A percentile compares a stretch with the other conserved stretches of the same genome.
Conservation (phyloP, 2,329 filamentous ascomycete genomes). For the Aureobasidium sp. region DNA sequence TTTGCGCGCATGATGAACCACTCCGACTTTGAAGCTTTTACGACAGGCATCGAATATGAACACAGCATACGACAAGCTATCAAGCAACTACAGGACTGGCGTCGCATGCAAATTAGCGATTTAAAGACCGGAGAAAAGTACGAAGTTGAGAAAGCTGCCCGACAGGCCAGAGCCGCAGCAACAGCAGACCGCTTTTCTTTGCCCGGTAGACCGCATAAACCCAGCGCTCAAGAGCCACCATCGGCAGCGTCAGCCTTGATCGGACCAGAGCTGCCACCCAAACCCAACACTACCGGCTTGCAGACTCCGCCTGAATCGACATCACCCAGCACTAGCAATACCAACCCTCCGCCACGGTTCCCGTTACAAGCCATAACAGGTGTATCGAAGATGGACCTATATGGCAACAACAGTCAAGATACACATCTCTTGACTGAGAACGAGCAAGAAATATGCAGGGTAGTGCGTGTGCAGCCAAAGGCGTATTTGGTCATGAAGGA, state of each 20-base stretch:
- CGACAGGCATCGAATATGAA: constrained; percentile 80
- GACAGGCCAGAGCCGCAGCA: constrained; percentile 59
- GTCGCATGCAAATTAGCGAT: constrained; percentile 74
- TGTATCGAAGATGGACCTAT: constrained; percentile 58
- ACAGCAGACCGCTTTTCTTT: constrained; percentile 66
- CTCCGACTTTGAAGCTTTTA: constrained; percentile 79
- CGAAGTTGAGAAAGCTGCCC: constrained; percentile 74
- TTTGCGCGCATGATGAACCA: constrained; percentile 97
- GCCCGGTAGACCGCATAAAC: constrained; percentile 36
- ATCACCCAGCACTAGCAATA: constrained; percentile 14
- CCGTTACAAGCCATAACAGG: constrained; percentile 35
- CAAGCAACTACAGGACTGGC: constrained; percentile 87
- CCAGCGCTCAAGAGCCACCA: constrained; percentile 58
- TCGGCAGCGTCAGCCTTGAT: constrained; percentile 70
- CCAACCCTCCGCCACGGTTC: constrained; percentile 24
- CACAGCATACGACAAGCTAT: constrained; percentile 88
- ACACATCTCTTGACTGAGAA: constrained; percentile 78
- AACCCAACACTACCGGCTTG: constrained; percentile 39
- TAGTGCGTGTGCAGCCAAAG: constrained; percentile 81
- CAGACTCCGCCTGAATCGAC: constrained; percentile 33
- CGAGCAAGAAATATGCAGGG: constrained; percentile 78
- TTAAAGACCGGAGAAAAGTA: constrained; percentile 85
- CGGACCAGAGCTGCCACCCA: constrained; percentile 68
- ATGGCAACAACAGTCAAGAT: constrained; percentile 71
- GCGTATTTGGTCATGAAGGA: constrained; percentile 94